Evolutionary conservation across 75 land plant genomes (phyloP).

Genomic region (Pinus taeda): DNA sequence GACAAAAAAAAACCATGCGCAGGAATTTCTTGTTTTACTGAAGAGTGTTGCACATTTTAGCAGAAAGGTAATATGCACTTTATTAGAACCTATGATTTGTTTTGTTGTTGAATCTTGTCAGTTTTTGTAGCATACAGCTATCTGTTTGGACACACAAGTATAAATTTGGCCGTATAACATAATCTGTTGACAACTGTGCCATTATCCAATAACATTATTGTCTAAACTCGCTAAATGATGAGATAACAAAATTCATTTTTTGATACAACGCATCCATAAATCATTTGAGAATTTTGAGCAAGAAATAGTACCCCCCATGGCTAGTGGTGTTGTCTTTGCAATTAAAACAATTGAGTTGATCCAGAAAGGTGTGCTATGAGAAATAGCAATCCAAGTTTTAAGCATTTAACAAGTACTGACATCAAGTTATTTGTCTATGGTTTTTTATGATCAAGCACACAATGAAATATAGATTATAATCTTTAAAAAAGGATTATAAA

Average conservation of each 20-base stretch:
- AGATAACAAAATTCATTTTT: neutral
- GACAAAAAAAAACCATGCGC: neutral
- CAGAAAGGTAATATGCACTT: too few relatives aligned
- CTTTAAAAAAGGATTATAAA: too few relatives aligned
- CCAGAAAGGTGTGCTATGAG: neutral
- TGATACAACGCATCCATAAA: neutral
- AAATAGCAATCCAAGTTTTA: neutral
- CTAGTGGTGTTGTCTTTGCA: neutral
- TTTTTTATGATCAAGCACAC: neutral
- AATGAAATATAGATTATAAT: too few relatives aligned
- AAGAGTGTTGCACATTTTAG: too few relatives aligned
- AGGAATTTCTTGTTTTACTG: too few relatives aligned
- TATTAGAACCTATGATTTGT: too few relatives aligned
- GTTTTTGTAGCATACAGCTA: neutral
- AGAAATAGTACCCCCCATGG: neutral
- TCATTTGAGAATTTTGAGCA: neutral
- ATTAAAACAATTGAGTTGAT: neutral
- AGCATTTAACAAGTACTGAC: neutral
- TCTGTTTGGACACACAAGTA: neutral
- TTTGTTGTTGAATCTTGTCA: neutral
- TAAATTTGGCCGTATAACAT: neutral
- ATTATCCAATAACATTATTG: neutral
- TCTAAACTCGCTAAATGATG: neutral
- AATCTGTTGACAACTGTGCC: neutral
- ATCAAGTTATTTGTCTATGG: neutral